These are phyloP conservation scores for Marchantia paleacea DNA, from an alignment of 225 moss, liverwort and hornwort genomes.

Conservation along the genomic window DNA sequence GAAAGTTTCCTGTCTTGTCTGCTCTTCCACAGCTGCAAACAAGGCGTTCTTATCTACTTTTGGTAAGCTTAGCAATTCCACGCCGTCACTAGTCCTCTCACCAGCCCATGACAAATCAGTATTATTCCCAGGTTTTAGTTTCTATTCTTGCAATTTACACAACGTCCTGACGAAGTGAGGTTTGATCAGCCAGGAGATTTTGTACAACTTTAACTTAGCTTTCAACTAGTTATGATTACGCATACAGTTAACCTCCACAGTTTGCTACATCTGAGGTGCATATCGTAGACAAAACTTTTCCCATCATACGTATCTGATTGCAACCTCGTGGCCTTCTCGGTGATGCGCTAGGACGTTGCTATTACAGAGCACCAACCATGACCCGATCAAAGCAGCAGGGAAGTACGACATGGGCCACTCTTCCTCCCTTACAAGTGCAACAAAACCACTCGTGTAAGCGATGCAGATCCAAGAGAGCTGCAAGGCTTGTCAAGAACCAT, in stretches of 20 bases:
- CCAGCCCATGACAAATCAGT: too few relatives aligned
- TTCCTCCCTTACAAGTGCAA: neutral
- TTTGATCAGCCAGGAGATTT: neutral
- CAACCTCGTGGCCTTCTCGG: too few relatives aligned
- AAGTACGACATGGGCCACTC: neutral
- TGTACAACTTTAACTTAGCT: too few relatives aligned
- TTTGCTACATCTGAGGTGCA: neutral
- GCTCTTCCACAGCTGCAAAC: neutral
- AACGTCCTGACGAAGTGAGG: neutral
- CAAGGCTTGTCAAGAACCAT: neutral
- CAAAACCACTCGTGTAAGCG: neutral
- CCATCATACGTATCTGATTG: too few relatives aligned
- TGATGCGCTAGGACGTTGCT: too few relatives aligned
- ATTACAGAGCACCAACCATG: neutral
- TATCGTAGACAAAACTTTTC: too few relatives aligned
- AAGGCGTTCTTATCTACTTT: neutral
- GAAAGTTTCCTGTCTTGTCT: neutral
- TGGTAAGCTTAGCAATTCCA: neutral
- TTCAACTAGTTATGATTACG: too few relatives aligned
- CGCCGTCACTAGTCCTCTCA: neutral
- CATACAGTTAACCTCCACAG: neutral
- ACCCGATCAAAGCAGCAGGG: neutral
- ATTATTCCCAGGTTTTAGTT: too few relatives aligned
- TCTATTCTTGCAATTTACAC: too few relatives aligned
- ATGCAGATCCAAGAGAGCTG: neutral